These are phyloP conservation scores for Boletus huronensis DNA, from an alignment of 768 basidiomycete genomes.

Conservation along the genomic window DNA sequence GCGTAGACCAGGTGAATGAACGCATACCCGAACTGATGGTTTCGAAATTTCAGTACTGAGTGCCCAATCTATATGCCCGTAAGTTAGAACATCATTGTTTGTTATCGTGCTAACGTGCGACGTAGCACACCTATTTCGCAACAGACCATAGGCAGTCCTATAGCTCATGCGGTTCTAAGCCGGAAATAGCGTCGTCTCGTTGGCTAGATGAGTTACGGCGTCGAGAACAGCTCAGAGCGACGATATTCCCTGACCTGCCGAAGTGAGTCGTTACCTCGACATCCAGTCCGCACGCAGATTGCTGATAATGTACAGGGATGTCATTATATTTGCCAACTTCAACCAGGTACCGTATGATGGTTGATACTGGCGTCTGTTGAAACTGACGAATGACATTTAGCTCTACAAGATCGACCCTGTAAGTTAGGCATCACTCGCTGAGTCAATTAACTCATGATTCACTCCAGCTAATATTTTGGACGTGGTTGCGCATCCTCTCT, in stretches of 20 bases:
- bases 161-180: conserved; percentile 14
- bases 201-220: conserved; percentile 41
- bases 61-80: conserved; percentile 48
- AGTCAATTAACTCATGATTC: conserved; percentile 2
- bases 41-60: conserved; percentile 33
- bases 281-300: not conserved
- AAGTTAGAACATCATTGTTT: conserved; percentile 4
- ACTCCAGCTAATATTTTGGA: conserved; percentile 39
- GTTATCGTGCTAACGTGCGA: not conserved
- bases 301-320: conserved; percentile 30
- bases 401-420: conserved; percentile 48
- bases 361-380: not conserved
- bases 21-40: conserved; percentile 1
- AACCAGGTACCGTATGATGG: conserved; percentile 40
- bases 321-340: conserved; percentile 50
- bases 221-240: conserved; percentile 35
- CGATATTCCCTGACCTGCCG: conserved; percentile 43
- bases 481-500: conserved; percentile 47
- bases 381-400: conserved; percentile 22
- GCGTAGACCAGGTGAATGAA: conserved; percentile 17
- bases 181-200: conserved; percentile 16
- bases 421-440: conserved; percentile 1
- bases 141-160: conserved; percentile 50
- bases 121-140: conserved; percentile 46
- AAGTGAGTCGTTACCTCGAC: conserved; percentile 28